Base-by-base conservation (phyloP, 2,329 filamentous ascomycete species). In the Ascosphaera apis region DNA sequence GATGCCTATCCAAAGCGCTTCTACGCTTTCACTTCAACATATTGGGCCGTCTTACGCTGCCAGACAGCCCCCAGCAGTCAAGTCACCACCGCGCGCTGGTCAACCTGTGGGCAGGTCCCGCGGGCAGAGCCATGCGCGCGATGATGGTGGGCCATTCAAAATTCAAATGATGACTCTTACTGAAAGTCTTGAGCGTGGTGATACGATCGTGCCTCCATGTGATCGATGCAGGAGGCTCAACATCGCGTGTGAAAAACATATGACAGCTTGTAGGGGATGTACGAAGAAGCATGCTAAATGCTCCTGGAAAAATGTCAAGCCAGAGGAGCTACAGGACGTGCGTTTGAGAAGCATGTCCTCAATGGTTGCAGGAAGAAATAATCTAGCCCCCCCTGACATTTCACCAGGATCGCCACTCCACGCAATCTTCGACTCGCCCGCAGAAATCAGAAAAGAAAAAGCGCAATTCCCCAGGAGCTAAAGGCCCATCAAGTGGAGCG, bases 211-310 rank as follows among this genome's bases (percentile, higher is more conserved):
- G n/a, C 83, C 82, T 7, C 79, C 81, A 0, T 91, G 82, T 49
- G 83, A 91, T 50, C 66, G 81, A 27, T 91, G 82, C 50, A 67
- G 82, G 32, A 66, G 82, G 19, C 61, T 91, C 12, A 73, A 78
- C 43, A 79, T 83, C 57, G 71, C 81, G 39, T 91, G 82, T 42
- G 61, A 84, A 34, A 91, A 91, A 55, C 79, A 91, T 42, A 61
- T 88, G 28, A 91, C 81, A 0, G 80, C 81, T 6, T 91, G 83
- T 48, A 71, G 76, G 53, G 81, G 80, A 15, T 91, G 82, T 53
- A 91, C 82, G 0, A 84, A 80, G 52, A 91, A 91, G 51, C 82
- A 91, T 50, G 80, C 80, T 15, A 84, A 83, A 47, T 91, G 82
- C 52, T 74, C 72, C 11, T 91, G 82, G 82, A 78, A 74, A 44